Percentiles rank a stretch among this genome's conserved stretches.
Conservation (phyloP, 345 rosid genomes). For the Ricinus communis region DNA sequence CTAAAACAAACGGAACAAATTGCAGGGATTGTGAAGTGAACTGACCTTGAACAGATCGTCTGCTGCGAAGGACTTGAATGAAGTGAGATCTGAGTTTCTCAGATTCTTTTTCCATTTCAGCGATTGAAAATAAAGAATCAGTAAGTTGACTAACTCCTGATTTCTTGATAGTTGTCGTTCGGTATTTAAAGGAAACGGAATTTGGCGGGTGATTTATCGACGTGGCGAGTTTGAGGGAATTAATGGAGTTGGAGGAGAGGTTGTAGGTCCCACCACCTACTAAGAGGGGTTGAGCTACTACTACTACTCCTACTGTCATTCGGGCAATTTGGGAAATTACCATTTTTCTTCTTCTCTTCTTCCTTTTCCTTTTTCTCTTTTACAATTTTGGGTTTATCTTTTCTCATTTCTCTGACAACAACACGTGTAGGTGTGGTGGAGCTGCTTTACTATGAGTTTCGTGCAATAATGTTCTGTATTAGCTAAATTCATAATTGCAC, state of each 20-base stretch:
- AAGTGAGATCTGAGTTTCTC: constrained; percentile 51
- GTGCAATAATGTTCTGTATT: too few species aligned
- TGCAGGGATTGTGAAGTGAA: neutral
- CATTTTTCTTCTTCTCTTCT: neutral
- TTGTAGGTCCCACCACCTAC: neutral
- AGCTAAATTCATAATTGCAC: too few species aligned
- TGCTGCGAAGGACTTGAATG: constrained; percentile 47
- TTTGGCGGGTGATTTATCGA: neutral
- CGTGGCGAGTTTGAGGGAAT: neutral
- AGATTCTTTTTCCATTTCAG: constrained; percentile 25
- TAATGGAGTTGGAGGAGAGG: constrained; percentile 15
- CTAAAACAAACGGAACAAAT: too few species aligned
- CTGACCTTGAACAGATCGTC: constrained; percentile 53
- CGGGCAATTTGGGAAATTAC: neutral
- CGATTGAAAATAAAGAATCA: neutral
- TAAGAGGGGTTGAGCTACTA: neutral
- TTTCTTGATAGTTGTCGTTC: neutral
- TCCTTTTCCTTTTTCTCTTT: too few species aligned
- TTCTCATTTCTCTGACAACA: too few species aligned
- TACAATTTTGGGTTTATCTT: too few species aligned
- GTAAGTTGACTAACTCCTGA: neutral
- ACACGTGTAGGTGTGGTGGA: too few species aligned
- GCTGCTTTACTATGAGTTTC: too few species aligned
- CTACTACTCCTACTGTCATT: too few species aligned
- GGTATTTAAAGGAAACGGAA: constrained; percentile 4